phyloP scores from a whole-genome alignment of 1,139 yeast species.

The Saccharomyces hybrid region DNA sequence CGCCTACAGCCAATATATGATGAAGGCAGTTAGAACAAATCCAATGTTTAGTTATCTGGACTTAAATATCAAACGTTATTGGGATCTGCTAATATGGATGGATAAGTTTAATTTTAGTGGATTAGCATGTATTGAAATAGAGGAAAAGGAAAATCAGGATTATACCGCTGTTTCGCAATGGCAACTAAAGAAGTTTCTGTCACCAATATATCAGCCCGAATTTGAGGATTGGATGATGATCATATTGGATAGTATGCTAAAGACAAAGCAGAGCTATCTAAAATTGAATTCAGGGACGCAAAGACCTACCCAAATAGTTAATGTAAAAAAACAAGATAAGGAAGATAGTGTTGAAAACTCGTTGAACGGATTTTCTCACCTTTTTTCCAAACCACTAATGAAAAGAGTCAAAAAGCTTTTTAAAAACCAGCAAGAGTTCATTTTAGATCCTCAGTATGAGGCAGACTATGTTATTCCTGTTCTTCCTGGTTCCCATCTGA shows the following conservation, averaged over 20 bases:
- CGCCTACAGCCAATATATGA: slow-evolving; percentile 84
- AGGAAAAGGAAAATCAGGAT: slow-evolving; percentile 50
- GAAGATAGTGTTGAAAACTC: slow-evolving; percentile 36
- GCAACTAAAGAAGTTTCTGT: slow-evolving; percentile 74
- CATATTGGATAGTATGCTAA: slow-evolving; percentile 63
- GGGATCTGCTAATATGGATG: slow-evolving; percentile 95
- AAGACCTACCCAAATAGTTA: slow-evolving; percentile 59
- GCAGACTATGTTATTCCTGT: slow-evolving; percentile 64
- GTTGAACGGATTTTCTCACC: slow-evolving; percentile 35
- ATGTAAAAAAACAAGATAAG: slow-evolving; percentile 36
- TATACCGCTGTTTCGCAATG: slow-evolving; percentile 61
- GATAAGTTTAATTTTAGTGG: slow-evolving; percentile 88
- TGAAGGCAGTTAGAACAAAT: slow-evolving; percentile 70
- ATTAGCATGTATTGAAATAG: slow-evolving; percentile 56
- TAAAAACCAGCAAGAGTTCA: slow-evolving; percentile 64
- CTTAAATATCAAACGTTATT: slow-evolving; percentile 62
- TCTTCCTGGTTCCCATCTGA: slow-evolving; percentile 61
- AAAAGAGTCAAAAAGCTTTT: slow-evolving; percentile 60
- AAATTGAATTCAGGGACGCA: slow-evolving; percentile 45
- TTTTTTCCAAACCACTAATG: slow-evolving; percentile 55
- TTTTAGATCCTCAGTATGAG: slow-evolving; percentile 56
- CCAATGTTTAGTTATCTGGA: slow-evolving; percentile 82
- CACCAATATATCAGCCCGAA: slow-evolving; percentile 67
- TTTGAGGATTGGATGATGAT: slow-evolving; percentile 83
- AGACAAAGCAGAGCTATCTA: slow-evolving; percentile 39